Base-by-base conservation (phyloP, 108 stramenopile species). In the Conticribra guillardii region DNA sequence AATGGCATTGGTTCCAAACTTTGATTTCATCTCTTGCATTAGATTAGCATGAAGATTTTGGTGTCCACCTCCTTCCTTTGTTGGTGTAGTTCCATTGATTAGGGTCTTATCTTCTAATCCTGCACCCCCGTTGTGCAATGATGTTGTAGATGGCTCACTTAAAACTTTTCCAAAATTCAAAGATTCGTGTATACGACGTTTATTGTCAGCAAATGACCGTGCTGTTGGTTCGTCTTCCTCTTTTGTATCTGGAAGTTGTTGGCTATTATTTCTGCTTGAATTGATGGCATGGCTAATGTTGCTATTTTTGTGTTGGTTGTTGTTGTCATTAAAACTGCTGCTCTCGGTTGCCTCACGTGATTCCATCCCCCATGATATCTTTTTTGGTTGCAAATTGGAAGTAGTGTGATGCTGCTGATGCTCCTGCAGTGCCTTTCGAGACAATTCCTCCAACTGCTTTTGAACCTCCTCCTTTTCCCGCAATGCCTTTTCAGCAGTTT, bases 401-500 rank as follows among this genome's bases (percentile, higher is more conserved):
- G 3, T 17, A 27, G 28, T 23, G 11, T 67, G 34, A 1, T 44
- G 32, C 37, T 67, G 66, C 54, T 60, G 11, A 21, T 24, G 33
- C 29, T 44, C 16, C 11, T 49, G 23, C 17, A 14, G 0, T 30
- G 60, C 33, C 44, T 44, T 1, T 37, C 37, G 3, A 0, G 60
- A 32, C 14, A 24, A 0, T 24, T 60, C 44, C 41, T 60, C 44
- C 28, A 60, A 18, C 0, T 9, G 3, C 33, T 32, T 60, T n/a
- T 19, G n/a, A 19, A n/a, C 26, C n/a, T 66, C 65, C 53, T 66
- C 65, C 21, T 54, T 54, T 19, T 66, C 54, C 26, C n/a, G 33
- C 26, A 23, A 1, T 21, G 33, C 54, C 53, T 67, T 44, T 17
- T 28, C 19, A 28, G 45, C 22, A 24, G 54, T 26, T 21, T 27